These are phyloP conservation scores for Aspergillus persii DNA, from an alignment of 2,329 filamentous ascomycete genomes.

Conservation along the genomic window DNA sequence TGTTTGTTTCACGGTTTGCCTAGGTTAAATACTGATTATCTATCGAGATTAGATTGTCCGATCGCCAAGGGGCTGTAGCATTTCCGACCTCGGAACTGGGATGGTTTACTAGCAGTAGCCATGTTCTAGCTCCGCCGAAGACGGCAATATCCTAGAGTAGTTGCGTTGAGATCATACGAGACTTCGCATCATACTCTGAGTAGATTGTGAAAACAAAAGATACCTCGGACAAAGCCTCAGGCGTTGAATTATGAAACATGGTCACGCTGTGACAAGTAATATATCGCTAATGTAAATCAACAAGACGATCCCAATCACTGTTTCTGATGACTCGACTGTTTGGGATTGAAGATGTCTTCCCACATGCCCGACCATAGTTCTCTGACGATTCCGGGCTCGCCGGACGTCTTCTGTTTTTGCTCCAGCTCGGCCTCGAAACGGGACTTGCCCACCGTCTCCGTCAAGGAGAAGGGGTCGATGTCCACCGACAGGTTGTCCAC, in stretches of 20 bases:
- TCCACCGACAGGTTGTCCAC: conserved; percentile 56
- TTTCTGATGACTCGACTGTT: conserved; percentile 18
- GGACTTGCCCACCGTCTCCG: conserved; percentile 47
- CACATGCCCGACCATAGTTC: conserved; percentile 38
- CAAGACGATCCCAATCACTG: background rate
- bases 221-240: background rate
- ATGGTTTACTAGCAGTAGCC: too few relatives aligned
- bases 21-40: background rate
- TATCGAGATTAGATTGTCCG: too few relatives aligned
- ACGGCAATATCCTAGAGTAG: too few relatives aligned
- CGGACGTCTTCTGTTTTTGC: conserved; percentile 34
- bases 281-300: background rate
- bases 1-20: background rate
- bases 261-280: background rate
- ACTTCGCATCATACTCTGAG: too few relatives aligned
- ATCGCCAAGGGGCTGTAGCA: too few relatives aligned
- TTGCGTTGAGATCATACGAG: too few relatives aligned
- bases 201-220: background rate
- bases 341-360: conserved; percentile 39
- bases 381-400: conserved; percentile 29
- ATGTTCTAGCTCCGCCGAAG: too few relatives aligned
- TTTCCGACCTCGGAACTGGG: too few relatives aligned
- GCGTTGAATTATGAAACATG: background rate
- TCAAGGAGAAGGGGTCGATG: conserved; percentile 57
- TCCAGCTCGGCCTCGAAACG: conserved; percentile 36